Base-by-base conservation (phyloP, 768 basidiomycete genomes). In the Antrodiella citrinella region DNA sequence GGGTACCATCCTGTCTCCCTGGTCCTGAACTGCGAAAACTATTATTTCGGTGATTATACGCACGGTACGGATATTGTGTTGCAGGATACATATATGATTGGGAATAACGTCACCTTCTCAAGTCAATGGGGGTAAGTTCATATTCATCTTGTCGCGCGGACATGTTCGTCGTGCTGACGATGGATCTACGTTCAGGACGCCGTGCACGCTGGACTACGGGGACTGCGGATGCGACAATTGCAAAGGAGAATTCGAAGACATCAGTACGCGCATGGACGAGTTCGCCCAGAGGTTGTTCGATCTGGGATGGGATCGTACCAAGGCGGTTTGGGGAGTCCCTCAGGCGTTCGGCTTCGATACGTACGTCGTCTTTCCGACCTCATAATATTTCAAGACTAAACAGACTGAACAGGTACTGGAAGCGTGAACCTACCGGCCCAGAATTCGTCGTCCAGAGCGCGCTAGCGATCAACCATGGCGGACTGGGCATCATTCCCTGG, bases 181-280 rank as follows among this genome's bases (percentile, higher is more conserved):
- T 42, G 51, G 48, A 20, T 13, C 18, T 15, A n/a, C 18, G 35
- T 18, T 18, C 42, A 55, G 72, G 19, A 87, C 84, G 0, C 55
- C 69, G 2, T 88, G 86, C 62, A 85, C 82, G 1, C 57, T 59
- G 2, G 75, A 80, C 54, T 86, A 77, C 54, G 88, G 86, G 2
- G 80, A 79, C 58, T 90, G 86, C 57, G 89, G 89, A 56, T 88
- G 71, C 51, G 84, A 82, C 56, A 74, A 78, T 55, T 91, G 89
- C 63, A 65, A 76, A 49, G 85, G 84, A 2, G 67, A 54, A 20
- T 84, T 86, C 56, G 75, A 80, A 52, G 86, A 90, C 58, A 80
- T 89, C 47, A 75, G 80, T 10, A 71, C 69, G 0, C 71, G 86
- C 25, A 78, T 88, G 70, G 80, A 85, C 45, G 73, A 82, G 51